Conservation (phyloP, 2,329 filamentous ascomycete species). For the Aspergillus unguis region DNA sequence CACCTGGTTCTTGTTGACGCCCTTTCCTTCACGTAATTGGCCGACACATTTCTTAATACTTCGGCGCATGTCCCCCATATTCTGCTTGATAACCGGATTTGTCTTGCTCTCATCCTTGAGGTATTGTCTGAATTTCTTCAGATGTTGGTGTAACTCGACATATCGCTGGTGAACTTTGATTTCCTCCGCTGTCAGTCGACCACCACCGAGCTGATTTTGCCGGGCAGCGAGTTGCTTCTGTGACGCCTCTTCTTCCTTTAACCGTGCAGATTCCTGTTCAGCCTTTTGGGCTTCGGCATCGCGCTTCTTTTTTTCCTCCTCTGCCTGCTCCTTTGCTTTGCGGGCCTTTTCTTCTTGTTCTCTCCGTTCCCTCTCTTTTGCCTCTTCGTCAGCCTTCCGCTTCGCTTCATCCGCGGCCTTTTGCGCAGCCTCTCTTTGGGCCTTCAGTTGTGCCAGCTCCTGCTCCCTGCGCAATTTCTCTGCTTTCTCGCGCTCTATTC, state of each 20-base stretch:
- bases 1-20: conserved; percentile 59
- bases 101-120: conserved; percentile 55
- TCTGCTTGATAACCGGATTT: conserved; percentile 58
- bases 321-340: conserved; percentile 31
- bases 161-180: conserved; percentile 49
- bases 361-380: conserved; percentile 38
- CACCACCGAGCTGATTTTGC: conserved; percentile 28
- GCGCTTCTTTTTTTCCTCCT: conserved; percentile 32
- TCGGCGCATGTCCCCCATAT: conserved; percentile 68
- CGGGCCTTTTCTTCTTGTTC: conserved; percentile 33
- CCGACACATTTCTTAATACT: conserved; percentile 70
- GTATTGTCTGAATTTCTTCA: conserved; percentile 60
- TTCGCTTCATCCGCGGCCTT: conserved; percentile 41
- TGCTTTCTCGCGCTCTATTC: conserved; percentile 31
- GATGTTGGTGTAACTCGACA: conserved; percentile 60
- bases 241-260: conserved; percentile 20
- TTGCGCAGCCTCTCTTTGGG: conserved; percentile 44
- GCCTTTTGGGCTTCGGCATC: conserved; percentile 29
- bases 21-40: conserved; percentile 63
- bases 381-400: conserved; percentile 32
- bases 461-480: conserved; percentile 33
- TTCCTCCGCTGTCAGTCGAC: conserved; percentile 32
- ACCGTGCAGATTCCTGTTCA: conserved; percentile 29
- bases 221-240: conserved; percentile 28
- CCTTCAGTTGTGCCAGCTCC: conserved; percentile 37